These are phyloP conservation scores for Cryphonectria parasitica DNA, from an alignment of 2,329 filamentous ascomycete species.

Conservation along the genomic window DNA sequence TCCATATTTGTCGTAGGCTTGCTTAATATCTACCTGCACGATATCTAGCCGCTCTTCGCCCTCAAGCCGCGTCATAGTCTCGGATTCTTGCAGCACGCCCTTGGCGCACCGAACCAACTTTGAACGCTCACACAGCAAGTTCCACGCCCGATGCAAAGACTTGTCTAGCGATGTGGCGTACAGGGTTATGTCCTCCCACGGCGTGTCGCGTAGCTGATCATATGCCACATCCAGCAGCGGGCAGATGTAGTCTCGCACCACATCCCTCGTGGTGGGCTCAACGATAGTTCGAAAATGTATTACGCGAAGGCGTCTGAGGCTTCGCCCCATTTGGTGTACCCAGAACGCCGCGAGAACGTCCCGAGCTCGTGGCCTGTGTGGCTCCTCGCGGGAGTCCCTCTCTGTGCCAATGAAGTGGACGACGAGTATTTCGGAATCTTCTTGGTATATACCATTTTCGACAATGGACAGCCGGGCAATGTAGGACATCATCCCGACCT, in stretches of 20 bases:
- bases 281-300: conserved; percentile 7
- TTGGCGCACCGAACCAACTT: conserved; percentile 5
- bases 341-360: conserved; percentile 13
- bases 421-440: background rate
- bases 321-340: conserved; percentile 1
- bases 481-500: background rate
- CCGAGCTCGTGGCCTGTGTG: conserved; percentile 5
- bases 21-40: background rate
- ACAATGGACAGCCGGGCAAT: conserved; percentile 4
- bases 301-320: background rate
- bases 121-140: background rate
- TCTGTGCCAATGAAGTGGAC: conserved; percentile 1
- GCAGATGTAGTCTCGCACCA: background rate
- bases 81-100: conserved; percentile 1
- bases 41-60: background rate
- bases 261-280: conserved; percentile 5
- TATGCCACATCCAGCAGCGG: background rate
- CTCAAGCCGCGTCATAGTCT: background rate
- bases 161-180: background rate
- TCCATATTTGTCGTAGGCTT: background rate
- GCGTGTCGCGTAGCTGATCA: background rate
- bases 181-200: conserved; percentile 2
- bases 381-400: background rate
- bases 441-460: background rate
- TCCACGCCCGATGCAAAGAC: background rate